Conservation (phyloP, 2,329 filamentous ascomycete species). For the Scedosporium apiospermum region DNA sequence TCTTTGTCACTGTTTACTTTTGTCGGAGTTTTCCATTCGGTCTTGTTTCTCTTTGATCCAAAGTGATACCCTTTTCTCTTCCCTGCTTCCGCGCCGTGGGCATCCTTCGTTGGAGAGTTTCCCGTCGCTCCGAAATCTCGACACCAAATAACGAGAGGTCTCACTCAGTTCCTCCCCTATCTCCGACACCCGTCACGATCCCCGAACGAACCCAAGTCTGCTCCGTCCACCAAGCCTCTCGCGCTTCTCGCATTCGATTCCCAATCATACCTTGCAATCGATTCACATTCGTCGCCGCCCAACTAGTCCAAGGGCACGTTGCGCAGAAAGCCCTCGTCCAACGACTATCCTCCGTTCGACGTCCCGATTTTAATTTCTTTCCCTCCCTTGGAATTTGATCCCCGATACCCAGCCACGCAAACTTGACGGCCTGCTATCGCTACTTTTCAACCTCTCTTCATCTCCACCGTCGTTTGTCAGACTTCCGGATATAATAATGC, state of each 20-base stretch:
- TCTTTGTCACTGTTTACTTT: neutral
- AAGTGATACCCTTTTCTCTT: neutral
- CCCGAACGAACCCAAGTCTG: neutral
- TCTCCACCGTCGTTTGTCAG: neutral
- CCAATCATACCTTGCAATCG: neutral
- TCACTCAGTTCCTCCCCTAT: neutral
- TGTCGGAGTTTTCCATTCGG: neutral
- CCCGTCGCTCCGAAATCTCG: constrained; percentile 3
- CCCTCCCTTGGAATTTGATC: neutral
- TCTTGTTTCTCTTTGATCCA: neutral
- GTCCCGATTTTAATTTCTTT: neutral
- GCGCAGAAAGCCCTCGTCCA: neutral
- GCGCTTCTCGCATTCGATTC: neutral
- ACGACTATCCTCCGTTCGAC: neutral
- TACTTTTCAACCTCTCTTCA: neutral
- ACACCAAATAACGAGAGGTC: neutral
- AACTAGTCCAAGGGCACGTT: neutral
- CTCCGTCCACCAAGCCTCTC: neutral
- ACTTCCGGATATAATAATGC: constrained; percentile 6
- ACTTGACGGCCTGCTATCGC: neutral
- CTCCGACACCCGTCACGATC: neutral
- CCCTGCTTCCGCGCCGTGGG: neutral
- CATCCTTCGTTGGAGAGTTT: neutral
- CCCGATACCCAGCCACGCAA: neutral
- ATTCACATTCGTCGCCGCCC: neutral